These are phyloP conservation scores for Alternaria alternata DNA, from an alignment of 2,329 filamentous ascomycete genomes.

Conservation along the genomic window DNA sequence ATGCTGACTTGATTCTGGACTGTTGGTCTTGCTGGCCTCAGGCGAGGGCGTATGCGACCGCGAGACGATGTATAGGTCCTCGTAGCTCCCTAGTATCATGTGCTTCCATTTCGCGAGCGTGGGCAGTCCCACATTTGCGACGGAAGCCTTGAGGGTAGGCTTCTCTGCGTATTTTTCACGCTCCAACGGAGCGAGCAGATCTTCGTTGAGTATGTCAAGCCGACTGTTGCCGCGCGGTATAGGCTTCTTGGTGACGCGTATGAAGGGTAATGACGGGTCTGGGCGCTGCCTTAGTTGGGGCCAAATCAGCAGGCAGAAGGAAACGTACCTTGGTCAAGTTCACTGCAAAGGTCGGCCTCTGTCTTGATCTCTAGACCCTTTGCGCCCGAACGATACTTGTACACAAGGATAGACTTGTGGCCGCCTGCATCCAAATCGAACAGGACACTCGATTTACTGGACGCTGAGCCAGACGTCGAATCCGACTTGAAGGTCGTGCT, in stretches of 20 bases:
- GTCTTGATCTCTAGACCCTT: slow-evolving; percentile 52
- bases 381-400: slow-evolving; percentile 54
- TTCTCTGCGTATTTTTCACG: slow-evolving; percentile 52
- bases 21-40: slow-evolving; percentile 49
- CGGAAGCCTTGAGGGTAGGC: slow-evolving; percentile 56
- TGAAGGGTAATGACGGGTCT: slow-evolving; percentile 52
- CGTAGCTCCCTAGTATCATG: slow-evolving; percentile 55
- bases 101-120: slow-evolving; percentile 56
- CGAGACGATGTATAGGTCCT: slow-evolving; percentile 60
- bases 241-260: slow-evolving; percentile 57
- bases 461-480: slow-evolving; percentile 51
- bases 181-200: slow-evolving; percentile 51
- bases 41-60: slow-evolving; percentile 49
- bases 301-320: background rate
- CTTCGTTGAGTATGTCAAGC: slow-evolving; percentile 57
- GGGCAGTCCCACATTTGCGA: slow-evolving; percentile 58
- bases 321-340: slow-evolving; percentile 47
- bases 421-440: slow-evolving; percentile 57
- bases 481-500: slow-evolving; percentile 55
- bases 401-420: slow-evolving; percentile 55
- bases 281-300: slow-evolving; percentile 21
- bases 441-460: slow-evolving; percentile 51
- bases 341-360: slow-evolving; percentile 55
- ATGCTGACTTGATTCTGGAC: slow-evolving; percentile 50
- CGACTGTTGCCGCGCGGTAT: slow-evolving; percentile 58